Evolutionary conservation across 805 yeast species (phyloP).

Genomic region (Candida manassasensis): DNA sequence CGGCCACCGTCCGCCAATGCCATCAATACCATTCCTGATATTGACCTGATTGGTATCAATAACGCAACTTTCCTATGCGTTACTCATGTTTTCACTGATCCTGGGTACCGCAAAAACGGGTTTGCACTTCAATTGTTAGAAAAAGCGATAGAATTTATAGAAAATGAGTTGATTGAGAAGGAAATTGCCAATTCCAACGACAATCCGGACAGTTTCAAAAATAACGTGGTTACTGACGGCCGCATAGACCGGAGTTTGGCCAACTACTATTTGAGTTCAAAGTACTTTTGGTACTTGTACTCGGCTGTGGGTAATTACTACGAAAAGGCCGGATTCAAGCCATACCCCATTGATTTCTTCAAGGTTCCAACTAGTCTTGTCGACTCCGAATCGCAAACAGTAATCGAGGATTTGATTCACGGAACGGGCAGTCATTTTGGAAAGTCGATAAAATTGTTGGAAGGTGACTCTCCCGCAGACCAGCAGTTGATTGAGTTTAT

Average conservation of each 20-base stretch:
- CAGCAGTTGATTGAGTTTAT: constrained; percentile 25
- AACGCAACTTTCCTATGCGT: constrained; percentile 23
- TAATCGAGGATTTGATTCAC: constrained; percentile 19
- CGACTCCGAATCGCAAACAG: constrained; percentile 12
- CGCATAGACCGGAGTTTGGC: constrained; percentile 26
- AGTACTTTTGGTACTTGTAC: constrained; percentile 49
- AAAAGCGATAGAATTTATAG: constrained; percentile 27
- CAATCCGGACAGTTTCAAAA: constrained; percentile 26
- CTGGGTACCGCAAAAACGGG: constrained; percentile 24
- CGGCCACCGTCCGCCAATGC: constrained; percentile 21
- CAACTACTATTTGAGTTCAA: constrained; percentile 28
- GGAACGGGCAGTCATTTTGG: constrained; percentile 15
- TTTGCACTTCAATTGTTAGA: constrained; percentile 23
- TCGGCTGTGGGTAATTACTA: constrained; percentile 74
- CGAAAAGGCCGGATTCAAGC: constrained; percentile 53
- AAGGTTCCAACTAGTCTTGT: constrained; percentile 21
- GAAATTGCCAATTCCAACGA: constrained; percentile 19
- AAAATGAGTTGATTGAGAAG: constrained; percentile 23
- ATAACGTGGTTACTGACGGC: constrained; percentile 28
- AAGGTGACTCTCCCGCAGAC: constrained; percentile 20
- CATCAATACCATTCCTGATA: constrained; percentile 27
- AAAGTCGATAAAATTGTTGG: constrained; percentile 25
- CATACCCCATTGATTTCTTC: constrained; percentile 31
- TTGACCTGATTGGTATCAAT: constrained; percentile 28
- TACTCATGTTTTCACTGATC: constrained; percentile 23